Conservation (phyloP, 1,139 yeast genomes). For the Geotrichum reessii region DNA sequence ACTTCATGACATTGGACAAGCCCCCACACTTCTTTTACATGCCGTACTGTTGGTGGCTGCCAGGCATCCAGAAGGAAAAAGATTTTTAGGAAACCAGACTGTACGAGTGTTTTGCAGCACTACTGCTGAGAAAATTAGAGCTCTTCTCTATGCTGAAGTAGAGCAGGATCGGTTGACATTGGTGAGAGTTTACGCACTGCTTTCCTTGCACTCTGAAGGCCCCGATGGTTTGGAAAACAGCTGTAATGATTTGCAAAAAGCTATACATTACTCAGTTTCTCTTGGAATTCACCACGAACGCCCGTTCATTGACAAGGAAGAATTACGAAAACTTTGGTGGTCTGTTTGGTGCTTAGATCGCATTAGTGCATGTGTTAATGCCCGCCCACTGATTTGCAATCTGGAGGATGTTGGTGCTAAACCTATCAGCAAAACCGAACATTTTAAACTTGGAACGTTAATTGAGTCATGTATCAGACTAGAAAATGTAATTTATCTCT, state of each 20-base stretch:
- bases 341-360: constrained; percentile 41
- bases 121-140: constrained; percentile 38
- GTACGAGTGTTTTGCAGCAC: constrained; percentile 35
- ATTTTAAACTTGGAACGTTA: constrained; percentile 30
- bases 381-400: constrained; percentile 38
- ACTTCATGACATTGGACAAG: constrained; percentile 35
- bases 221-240: constrained; percentile 41
- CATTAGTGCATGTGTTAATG: constrained; percentile 39
- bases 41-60: constrained; percentile 41
- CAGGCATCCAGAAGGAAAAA: constrained; percentile 37
- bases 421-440: constrained; percentile 29
- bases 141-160: constrained; percentile 41
- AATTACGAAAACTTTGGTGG: constrained; percentile 40
- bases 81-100: constrained; percentile 32
- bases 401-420: constrained; percentile 39
- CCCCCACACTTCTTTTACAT: constrained; percentile 39
- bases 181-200: constrained; percentile 36
- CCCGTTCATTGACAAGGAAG: constrained; percentile 33
- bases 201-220: constrained; percentile 34
- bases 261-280: constrained; percentile 39
- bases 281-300: constrained; percentile 40
- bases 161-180: constrained; percentile 41
- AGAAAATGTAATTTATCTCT: constrained; percentile 37
- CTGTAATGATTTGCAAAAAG: constrained; percentile 38
- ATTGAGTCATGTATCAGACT: constrained; percentile 34